Percentiles rank a stretch among this genome's conserved stretches.
phyloP scores from a whole-genome alignment of 2,329 filamentous ascomycete species.

The Fusarium pilosicola region DNA sequence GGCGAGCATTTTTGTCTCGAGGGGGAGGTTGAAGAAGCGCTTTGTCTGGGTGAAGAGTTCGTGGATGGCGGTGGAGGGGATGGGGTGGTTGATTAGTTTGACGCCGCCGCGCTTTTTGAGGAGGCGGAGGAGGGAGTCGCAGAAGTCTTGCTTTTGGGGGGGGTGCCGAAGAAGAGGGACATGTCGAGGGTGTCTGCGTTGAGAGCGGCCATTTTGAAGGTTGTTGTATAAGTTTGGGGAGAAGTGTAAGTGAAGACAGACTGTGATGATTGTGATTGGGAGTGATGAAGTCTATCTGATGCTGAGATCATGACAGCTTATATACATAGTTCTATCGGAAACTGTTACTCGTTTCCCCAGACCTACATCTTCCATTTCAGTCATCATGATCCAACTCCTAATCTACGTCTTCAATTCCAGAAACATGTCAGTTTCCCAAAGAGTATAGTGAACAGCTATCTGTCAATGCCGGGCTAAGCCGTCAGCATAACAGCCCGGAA shows the following conservation, averaged over 20 bases:
- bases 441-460: not conserved
- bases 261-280: not conserved
- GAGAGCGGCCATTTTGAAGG: slow-evolving; percentile 21
- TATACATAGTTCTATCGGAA: slow-evolving; percentile 17
- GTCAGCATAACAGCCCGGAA: not conserved
- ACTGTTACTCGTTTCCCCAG: slow-evolving; percentile 22
- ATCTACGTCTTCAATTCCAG: not conserved
- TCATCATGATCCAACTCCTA: not conserved
- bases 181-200: slow-evolving; percentile 42
- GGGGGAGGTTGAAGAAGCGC: slow-evolving; percentile 47
- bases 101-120: slow-evolving; percentile 41
- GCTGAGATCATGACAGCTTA: not conserved
- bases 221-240: not conserved
- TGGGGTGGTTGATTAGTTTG: slow-evolving; percentile 43
- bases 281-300: not conserved
- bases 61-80: slow-evolving; percentile 36
- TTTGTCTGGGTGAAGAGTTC: slow-evolving; percentile 41
- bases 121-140: slow-evolving; percentile 34
- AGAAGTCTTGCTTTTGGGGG: slow-evolving; percentile 40
- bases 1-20: slow-evolving; percentile 46
- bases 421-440: not conserved
- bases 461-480: slow-evolving; percentile 21
- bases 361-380: not conserved
- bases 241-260: not conserved
- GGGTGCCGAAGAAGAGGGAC: slow-evolving; percentile 45